Base-by-base conservation (phyloP, 2,329 filamentous ascomycete genomes). In the Colletotrichum sp. region DNA sequence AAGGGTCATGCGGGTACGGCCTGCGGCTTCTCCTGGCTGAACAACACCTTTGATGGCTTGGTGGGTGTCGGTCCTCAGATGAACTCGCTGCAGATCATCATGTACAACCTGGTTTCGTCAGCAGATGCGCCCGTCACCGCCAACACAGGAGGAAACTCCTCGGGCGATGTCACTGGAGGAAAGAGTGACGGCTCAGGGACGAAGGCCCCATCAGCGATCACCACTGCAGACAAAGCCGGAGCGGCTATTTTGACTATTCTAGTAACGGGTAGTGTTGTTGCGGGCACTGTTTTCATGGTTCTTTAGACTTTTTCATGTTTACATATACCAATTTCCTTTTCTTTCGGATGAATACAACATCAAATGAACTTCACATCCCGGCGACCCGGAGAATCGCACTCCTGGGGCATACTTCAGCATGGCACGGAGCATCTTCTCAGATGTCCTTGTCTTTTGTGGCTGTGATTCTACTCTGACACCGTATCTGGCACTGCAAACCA, bases 1-100 rank as follows among this genome's bases (percentile, higher is more conserved):
- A 87, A 88, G 30, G 90, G 88, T 18, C 75, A 77, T 77, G 84
- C 86, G 71, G 83, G 87, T 15, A 85, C 87, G 67, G 84, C 87
- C 60, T 95, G 94, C 79, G 92, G 92, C 15, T 90, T 93, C 77
- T 89, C 89, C 79, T 95, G 93, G 93, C 88, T 86, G 39, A 79
- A 83, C 0, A 85, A 86, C 0, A 79, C 77, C 1, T 90, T 88
- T 1, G 86, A 86, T 26, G 88, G 86, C 34, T 85, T 88, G 10
- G 79, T 84, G 36, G 90, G 92, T 76, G 92, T 15, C 88, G 93
- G 80, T 85, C 90, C 80, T 90, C 93, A 86, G 89, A 88, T 57
- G 91, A 89, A 1, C 81, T 92, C 10, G 87, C 87, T 18, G 87
- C 91, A 9, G 87, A 80, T 88, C 18, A 83, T 90, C 44, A 84